These are phyloP conservation scores for Porcisia deanei DNA, from an alignment of 208 protist genomes.

Conservation along the genomic window DNA sequence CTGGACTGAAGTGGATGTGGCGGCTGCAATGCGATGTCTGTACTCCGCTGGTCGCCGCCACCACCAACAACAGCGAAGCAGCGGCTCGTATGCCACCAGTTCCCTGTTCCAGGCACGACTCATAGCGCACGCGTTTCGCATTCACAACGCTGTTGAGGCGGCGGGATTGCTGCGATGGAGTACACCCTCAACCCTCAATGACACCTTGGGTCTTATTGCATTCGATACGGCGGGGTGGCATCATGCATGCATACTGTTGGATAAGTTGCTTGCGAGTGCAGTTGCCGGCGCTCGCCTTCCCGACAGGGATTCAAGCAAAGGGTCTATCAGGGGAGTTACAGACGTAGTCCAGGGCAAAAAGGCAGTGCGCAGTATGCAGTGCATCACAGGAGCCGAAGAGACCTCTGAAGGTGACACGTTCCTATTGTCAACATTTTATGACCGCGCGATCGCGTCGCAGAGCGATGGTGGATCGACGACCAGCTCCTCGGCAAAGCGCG, in stretches of 20 bases:
- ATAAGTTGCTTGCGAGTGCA: constrained; percentile 25
- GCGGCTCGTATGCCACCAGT: not conserved
- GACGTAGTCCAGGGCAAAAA: not conserved
- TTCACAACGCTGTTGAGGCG: constrained; percentile 16
- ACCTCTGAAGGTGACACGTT: not conserved
- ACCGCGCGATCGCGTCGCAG: not conserved
- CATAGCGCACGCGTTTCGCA: constrained; percentile 20
- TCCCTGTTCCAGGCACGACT: constrained; percentile 14
- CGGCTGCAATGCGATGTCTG: constrained; percentile 45
- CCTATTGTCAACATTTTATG: not conserved
- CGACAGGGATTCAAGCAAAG: not conserved
- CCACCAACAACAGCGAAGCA: not conserved
- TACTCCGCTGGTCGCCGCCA: constrained; percentile 36
- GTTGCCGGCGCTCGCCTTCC: not conserved
- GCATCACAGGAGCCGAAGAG: not conserved
- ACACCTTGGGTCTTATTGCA: constrained; percentile 52
- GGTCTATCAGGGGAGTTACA: not conserved
- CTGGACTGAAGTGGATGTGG: constrained; percentile 75
- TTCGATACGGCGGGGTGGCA: constrained; percentile 33
- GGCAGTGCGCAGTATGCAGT: not conserved
- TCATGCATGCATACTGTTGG: constrained; percentile 51
- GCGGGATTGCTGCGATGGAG: constrained; percentile 30
- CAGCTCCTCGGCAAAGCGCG: not conserved
- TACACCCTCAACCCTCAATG: constrained; percentile 59
- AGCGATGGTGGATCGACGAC: not conserved